Evolutionary conservation across 352 stramenopile species (phyloP), one percentile per base, ranked within the genome.

Genomic region (Bremia lactucae): DNA sequence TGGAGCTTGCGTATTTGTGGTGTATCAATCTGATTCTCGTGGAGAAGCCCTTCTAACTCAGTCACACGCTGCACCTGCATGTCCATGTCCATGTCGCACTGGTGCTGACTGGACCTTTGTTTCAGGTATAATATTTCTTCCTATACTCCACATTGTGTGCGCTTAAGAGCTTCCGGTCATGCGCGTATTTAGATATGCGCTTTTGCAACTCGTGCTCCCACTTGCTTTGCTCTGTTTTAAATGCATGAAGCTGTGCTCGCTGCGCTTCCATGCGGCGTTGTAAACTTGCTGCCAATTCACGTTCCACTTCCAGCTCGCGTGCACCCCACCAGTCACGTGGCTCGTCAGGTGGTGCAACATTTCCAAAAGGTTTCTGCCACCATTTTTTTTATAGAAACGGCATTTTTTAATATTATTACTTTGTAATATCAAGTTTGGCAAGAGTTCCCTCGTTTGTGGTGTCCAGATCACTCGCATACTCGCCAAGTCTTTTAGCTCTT

Each of bases 101-200:
- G 53, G 31, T 83, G 57, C 37, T 53, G 54, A 10, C 10, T 33
- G 0, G 77, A 49, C 15, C 68, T 65, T 36, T 70, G 57, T 37
- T 90, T 69, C 48, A 84, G 67, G 6, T 49, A 40, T 11, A 52
- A 55, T 15, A 85, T 48, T 26, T 66, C 41, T 18, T 82, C 59
- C 28, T 87, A 72, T 8, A 88, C 54, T 87, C 75, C 31, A 90
- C 62, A 33, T 90, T 90, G 57, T 86, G 72, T 46, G 87, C 78
- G 15, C 71, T 87, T 38, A 87, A 45, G 11, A 87, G 52, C 47
- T 90, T 90, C 0, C 74, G 68, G 24, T 90, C 72, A 22, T 85
- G 72, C 7, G 75, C 72, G 43, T 85, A 87, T 50, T 88, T 87
- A 39, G 66, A 75, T 26, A 87, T 70, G 2, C 73, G 73, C 31